A percentile compares a stretch with the other conserved stretches of the same genome.
These are phyloP conservation scores for Platanthera guangdongensis DNA, from an alignment of 106 monocot genomes.

Conservation along the genomic window DNA sequence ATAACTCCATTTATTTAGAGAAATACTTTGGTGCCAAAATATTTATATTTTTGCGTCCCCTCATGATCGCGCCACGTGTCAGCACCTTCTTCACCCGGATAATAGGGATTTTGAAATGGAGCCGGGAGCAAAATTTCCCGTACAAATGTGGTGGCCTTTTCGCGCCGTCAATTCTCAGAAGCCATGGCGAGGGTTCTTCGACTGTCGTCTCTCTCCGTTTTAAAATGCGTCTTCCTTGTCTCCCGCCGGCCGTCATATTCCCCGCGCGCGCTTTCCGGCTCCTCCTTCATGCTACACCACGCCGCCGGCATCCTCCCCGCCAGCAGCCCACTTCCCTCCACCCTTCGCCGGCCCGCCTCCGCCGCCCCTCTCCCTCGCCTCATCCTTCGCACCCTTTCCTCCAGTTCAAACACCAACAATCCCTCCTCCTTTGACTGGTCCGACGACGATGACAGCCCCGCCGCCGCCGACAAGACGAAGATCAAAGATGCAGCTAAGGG, in stretches of 20 bases:
- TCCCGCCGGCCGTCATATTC: neutral
- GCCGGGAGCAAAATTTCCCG: no score
- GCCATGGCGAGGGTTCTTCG: neutral
- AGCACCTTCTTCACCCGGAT: no score
- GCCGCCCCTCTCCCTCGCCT: neutral
- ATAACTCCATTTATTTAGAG: no score
- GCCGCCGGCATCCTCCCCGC: neutral
- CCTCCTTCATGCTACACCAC: neutral
- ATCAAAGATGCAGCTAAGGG: constrained; percentile 3
- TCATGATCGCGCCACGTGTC: no score
- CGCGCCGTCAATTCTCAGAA: no score
- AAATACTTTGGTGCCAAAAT: no score
- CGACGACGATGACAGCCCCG: constrained; percentile 30
- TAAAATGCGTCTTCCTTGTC: neutral
- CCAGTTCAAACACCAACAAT: constrained; percentile 53
- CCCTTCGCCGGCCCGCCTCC: neutral
- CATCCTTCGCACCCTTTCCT: constrained; percentile 15
- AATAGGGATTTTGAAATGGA: no score
- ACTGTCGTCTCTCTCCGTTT: neutral
- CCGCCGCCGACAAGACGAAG: neutral
- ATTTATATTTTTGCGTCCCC: no score
- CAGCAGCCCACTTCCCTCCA: neutral
- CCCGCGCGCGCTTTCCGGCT: neutral
- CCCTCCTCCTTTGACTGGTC: constrained; percentile 94
- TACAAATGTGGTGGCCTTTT: no score